These are phyloP conservation scores for Vanrija pseudolonga DNA, from an alignment of 1,284 basidiomycete species.

Conservation along the genomic window DNA sequence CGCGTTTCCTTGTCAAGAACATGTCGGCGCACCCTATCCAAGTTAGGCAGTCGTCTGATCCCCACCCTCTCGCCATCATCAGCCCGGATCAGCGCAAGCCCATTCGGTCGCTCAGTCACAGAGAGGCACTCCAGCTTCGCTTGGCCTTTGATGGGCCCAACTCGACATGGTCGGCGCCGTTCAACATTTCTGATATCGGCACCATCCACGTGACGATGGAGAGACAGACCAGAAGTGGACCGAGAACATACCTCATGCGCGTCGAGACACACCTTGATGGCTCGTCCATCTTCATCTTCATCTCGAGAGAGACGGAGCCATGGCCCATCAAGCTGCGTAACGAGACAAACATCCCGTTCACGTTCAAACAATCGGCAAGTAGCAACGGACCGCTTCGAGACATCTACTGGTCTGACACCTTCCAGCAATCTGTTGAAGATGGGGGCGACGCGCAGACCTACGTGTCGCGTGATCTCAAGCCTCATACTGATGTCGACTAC, in stretches of 20 bases:
- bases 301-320: slow-evolving; percentile 62
- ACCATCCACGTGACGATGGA: slow-evolving; percentile 61
- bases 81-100: slow-evolving; percentile 66
- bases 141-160: slow-evolving; percentile 74
- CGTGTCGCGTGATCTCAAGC: slow-evolving; percentile 20
- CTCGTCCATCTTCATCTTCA: slow-evolving; percentile 80
- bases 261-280: slow-evolving; percentile 81
- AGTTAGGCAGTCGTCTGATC: slow-evolving; percentile 76
- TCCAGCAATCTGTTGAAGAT: slow-evolving; percentile 19
- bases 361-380: slow-evolving; percentile 71
- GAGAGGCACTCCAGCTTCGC: slow-evolving; percentile 65
- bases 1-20: slow-evolving; percentile 89
- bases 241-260: slow-evolving; percentile 62
- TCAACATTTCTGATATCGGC: slow-evolving; percentile 91
- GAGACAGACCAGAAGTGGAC: slow-evolving; percentile 53
- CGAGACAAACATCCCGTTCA: slow-evolving; percentile 69
- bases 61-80: slow-evolving; percentile 53
- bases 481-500: slow-evolving; percentile 54
- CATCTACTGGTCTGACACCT: not conserved
- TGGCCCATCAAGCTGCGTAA: slow-evolving; percentile 95
- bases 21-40: slow-evolving; percentile 65
- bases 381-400: not conserved
- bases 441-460: slow-evolving; percentile 50
- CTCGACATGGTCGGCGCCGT: slow-evolving; percentile 74
- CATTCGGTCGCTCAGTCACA: slow-evolving; percentile 63